Evolutionary conservation across 73 alveolate species (phyloP).

Genomic region (Chromera velia): DNA sequence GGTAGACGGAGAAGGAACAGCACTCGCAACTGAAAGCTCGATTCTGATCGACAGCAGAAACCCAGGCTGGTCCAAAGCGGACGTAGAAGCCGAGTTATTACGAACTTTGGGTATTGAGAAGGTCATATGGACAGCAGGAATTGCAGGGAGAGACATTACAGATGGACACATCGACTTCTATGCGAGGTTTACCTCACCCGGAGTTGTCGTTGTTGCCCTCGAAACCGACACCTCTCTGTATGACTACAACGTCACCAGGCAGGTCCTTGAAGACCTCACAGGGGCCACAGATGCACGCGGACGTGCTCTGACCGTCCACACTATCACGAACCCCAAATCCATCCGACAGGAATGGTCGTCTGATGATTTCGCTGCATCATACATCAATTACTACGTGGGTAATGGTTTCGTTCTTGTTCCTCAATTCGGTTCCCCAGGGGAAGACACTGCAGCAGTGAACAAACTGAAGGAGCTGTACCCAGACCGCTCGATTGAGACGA

Average conservation of each 20-base stretch:
- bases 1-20: slow-evolving; percentile 54
- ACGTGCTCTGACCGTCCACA: slow-evolving; percentile 30
- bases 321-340: slow-evolving; percentile 17
- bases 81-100: slow-evolving; percentile 24
- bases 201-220: slow-evolving; percentile 31
- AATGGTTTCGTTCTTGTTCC: slow-evolving; percentile 30
- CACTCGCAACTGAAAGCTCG: slow-evolving; percentile 39
- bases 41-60: slow-evolving; percentile 34
- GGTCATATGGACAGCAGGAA: slow-evolving; percentile 45
- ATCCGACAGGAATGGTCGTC: slow-evolving; percentile 18
- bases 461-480: slow-evolving; percentile 29
- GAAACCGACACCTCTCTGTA: slow-evolving; percentile 18
- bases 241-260: slow-evolving; percentile 21
- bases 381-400: slow-evolving; percentile 23
- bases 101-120: slow-evolving; percentile 32
- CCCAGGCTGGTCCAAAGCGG: slow-evolving; percentile 34
- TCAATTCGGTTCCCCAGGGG: slow-evolving; percentile 29
- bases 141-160: slow-evolving; percentile 37
- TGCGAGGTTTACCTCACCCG: slow-evolving; percentile 48
- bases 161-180: slow-evolving; percentile 51
- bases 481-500: slow-evolving; percentile 34
- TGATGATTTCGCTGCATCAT: slow-evolving; percentile 24
- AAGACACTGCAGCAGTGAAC: slow-evolving; percentile 29
- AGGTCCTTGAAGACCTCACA: slow-evolving; percentile 17
- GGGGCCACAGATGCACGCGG: slow-evolving; percentile 44